Percentiles rank a stretch among this genome's conserved stretches.
Evolutionary conservation across 2,329 filamentous ascomycete species (phyloP).

Genomic region (Sporothrix mexicana): DNA sequence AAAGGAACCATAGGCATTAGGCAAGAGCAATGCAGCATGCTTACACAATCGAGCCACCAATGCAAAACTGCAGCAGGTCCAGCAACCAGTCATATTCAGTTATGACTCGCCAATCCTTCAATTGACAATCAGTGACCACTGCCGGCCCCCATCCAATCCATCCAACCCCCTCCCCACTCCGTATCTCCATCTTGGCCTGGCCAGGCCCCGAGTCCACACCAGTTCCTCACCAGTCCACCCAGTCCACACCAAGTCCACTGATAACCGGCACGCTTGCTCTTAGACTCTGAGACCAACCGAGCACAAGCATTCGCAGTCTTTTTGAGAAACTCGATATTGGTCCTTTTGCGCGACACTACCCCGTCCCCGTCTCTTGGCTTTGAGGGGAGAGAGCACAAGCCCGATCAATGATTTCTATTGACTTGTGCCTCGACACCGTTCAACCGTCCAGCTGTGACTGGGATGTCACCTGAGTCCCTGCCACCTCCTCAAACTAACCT

Average conservation of each 20-base stretch:
- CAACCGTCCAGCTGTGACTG: neutral
- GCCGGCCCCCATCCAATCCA: neutral
- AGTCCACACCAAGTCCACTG: neutral
- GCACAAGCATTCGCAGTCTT: no score
- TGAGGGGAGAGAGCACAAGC: neutral
- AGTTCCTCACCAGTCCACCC: neutral
- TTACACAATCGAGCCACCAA: slow-evolving; percentile 23
- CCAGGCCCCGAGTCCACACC: neutral
- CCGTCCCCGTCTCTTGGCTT: neutral
- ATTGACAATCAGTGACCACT: neutral
- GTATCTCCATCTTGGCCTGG: slow-evolving; percentile 22
- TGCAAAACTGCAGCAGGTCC: neutral
- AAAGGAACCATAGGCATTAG: neutral
- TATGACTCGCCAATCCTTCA: neutral
- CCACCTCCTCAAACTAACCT: neutral
- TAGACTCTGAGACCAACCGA: neutral
- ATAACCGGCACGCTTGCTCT: slow-evolving; percentile 20
- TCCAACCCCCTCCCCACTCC: neutral
- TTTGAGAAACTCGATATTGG: neutral
- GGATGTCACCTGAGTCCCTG: neutral
- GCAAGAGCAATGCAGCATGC: neutral
- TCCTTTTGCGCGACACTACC: slow-evolving; percentile 10
- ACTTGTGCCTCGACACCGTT: neutral
- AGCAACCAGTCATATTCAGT: neutral
- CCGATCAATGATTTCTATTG: neutral